Evolutionary conservation across 768 basidiomycete genomes (phyloP), one percentile per base, ranked within the genome.

Genomic region (Suillus tomentosus): DNA sequence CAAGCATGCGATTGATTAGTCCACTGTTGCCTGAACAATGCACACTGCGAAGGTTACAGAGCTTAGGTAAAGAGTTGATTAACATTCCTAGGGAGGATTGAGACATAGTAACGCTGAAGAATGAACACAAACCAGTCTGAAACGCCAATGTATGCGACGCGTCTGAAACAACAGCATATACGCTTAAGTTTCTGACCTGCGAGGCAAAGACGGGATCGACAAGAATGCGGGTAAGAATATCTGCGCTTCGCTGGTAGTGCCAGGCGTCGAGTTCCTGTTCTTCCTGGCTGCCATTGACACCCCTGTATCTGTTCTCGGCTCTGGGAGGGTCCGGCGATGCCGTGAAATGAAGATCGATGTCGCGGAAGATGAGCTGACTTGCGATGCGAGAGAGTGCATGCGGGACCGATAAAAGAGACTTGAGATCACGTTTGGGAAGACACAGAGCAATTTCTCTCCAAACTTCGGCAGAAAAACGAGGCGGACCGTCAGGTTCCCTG

Each of bases 391-490:
- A 90, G 42, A 90, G 78, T 19, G 80, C 81, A 66, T 90, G 87
- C 0, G 89, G 88, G 4, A 91, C 82, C 59, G 84, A 82, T 1
- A 91, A 78, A 0, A 90, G 77, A 1, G 86, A 81, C 69, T 85
- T 87, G 59, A 91, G 83, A 71, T 91, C 90, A 11, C 82, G 82
- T 22, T 84, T 81, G 0, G 88, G 85, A 6, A 91, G 80, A 68
- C 81, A 86, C 6, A 81, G 75, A 0, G 85, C 88, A 45, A 91
- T 85, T 70, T 90, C 85, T 42, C 86, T 79, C 90, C 90, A 91
- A 60, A 91, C 84, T 75, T 91, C 90, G 7, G 79, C 79, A 4
- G 51, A 89, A 68, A 91, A 84, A 22, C 81, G 81, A 45, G 84
- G 84, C 2, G 51, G 51, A 19, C 79, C 79, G 36, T 76, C 71